Percentiles rank a stretch among this genome's conserved stretches.
Evolutionary conservation across 2,329 filamentous ascomycete species (phyloP).

Genomic region (Hirsutella thompsonii): DNA sequence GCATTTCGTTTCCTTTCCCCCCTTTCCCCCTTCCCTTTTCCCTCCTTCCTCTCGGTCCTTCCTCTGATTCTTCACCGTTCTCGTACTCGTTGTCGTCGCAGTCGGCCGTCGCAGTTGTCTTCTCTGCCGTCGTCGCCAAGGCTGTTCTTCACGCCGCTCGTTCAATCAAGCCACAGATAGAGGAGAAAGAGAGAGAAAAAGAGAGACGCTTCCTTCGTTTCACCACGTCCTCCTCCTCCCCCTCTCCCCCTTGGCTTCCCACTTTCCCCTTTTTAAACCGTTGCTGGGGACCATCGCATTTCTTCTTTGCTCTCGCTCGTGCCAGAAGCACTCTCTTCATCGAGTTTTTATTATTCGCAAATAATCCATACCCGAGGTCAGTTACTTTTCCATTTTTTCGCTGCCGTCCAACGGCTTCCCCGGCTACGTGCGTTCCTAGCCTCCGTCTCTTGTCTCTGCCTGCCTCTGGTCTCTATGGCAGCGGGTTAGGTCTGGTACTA

Average conservation of each 20-base stretch:
- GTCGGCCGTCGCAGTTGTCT: slow-evolving; percentile 11
- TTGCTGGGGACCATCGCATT: background rate
- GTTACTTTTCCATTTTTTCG: too few species aligned
- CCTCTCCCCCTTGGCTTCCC: background rate
- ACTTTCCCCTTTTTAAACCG: background rate
- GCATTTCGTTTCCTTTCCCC: background rate
- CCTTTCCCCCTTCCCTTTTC: background rate
- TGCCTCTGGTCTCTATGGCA: too few species aligned
- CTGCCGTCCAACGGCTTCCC: too few species aligned
- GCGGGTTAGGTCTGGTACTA: too few species aligned
- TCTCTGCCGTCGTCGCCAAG: slow-evolving; percentile 10
- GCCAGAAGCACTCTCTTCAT: too few species aligned
- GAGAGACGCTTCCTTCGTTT: slow-evolving; percentile 5
- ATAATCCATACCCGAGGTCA: too few species aligned
- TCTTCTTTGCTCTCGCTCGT: background rate
- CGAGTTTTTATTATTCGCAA: background rate
- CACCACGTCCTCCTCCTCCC: background rate
- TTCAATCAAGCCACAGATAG: slow-evolving; percentile 12
- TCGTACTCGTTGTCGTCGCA: slow-evolving; percentile 9
- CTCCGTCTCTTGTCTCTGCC: too few species aligned
- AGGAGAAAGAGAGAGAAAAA: slow-evolving; percentile 6
- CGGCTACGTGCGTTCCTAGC: too few species aligned
- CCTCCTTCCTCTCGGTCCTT: background rate
- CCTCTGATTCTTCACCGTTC: background rate
- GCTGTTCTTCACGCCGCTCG: slow-evolving; percentile 22